A percentile compares a stretch with the other conserved stretches of the same genome.
phyloP scores from a whole-genome alignment of 2,329 filamentous ascomycete species.

The Monosporascus sp. region DNA sequence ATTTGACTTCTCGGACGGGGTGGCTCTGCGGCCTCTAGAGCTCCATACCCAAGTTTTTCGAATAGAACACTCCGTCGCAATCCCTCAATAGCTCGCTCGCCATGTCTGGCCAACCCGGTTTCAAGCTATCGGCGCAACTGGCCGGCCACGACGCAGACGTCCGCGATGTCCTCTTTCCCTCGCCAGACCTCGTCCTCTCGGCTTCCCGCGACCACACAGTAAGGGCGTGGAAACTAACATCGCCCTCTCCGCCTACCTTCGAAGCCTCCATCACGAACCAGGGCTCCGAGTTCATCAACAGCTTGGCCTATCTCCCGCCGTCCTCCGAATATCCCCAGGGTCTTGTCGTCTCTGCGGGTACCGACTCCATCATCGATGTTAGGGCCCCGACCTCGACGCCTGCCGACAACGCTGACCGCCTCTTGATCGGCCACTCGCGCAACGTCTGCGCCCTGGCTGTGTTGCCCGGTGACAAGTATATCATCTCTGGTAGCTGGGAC shows the following conservation, averaged over 20 bases:
- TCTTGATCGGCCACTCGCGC: conserved; percentile 78
- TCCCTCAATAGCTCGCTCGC: conserved; percentile 2
- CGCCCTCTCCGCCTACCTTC: conserved; percentile 62
- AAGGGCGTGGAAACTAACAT: conserved; percentile 71
- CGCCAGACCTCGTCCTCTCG: conserved; percentile 67
- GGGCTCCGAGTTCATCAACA: conserved; percentile 82
- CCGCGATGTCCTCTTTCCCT: conserved; percentile 75
- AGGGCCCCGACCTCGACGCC: conserved; percentile 62
- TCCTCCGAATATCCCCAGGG: conserved; percentile 67
- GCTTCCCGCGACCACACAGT: conserved; percentile 90
- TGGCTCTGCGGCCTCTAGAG: too few relatives aligned
- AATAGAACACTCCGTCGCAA: too few relatives aligned
- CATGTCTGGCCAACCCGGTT: conserved; percentile 60
- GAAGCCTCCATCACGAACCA: conserved; percentile 74
- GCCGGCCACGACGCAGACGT: conserved; percentile 92
- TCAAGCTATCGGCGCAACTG: conserved; percentile 88
- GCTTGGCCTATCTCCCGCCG: conserved; percentile 69
- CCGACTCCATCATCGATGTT: conserved; percentile 90
- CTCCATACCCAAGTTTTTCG: too few relatives aligned
- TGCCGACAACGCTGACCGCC: conserved; percentile 73
- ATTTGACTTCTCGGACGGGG: too few relatives aligned
- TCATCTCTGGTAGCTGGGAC: conserved; percentile 95
- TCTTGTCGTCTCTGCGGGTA: conserved; percentile 79
- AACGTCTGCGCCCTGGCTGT: conserved; percentile 88
- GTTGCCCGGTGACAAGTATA: conserved; percentile 62